phyloP scores from a whole-genome alignment of 345 rosid species.

The Brassica nigra region DNA sequence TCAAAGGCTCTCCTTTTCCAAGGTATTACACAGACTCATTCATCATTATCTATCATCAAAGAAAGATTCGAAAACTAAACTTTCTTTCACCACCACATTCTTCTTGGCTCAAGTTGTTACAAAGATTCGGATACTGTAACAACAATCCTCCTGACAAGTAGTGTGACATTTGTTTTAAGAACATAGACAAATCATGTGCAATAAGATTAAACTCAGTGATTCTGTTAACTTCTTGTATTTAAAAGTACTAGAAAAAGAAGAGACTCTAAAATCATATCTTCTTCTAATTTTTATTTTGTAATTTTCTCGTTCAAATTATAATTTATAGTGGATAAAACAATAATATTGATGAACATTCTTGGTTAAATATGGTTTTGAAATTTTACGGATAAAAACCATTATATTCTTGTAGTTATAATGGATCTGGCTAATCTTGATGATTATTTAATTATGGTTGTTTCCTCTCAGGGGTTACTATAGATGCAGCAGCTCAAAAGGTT shows the following conservation, averaged over 20 bases:
- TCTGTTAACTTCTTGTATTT: neutral
- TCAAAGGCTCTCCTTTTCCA: slow-evolving; percentile 95
- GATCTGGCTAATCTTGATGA: neutral
- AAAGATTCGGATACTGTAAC: slow-evolving; percentile 5
- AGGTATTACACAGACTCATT: slow-evolving; percentile 49
- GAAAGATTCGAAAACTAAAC: neutral
- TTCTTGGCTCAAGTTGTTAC: slow-evolving; percentile 29
- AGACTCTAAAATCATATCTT: neutral
- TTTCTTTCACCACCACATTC: neutral
- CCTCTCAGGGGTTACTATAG: slow-evolving; percentile 80
- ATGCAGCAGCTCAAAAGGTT: slow-evolving; percentile 97
- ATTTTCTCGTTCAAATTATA: neutral
- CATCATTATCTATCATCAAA: neutral
- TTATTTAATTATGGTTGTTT: neutral
- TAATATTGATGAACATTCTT: neutral
- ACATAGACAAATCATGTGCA: neutral
- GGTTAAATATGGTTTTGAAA: neutral
- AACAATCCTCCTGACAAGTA: slow-evolving; percentile 7
- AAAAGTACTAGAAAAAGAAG: neutral
- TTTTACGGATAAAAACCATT: neutral
- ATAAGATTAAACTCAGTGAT: neutral
- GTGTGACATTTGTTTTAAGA: neutral
- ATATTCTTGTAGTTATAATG: neutral
- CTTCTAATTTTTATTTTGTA: neutral
- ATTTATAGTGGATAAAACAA: neutral